Base-by-base conservation (phyloP, 495 filamentous ascomycete species). In the Xylaria venustula region DNA sequence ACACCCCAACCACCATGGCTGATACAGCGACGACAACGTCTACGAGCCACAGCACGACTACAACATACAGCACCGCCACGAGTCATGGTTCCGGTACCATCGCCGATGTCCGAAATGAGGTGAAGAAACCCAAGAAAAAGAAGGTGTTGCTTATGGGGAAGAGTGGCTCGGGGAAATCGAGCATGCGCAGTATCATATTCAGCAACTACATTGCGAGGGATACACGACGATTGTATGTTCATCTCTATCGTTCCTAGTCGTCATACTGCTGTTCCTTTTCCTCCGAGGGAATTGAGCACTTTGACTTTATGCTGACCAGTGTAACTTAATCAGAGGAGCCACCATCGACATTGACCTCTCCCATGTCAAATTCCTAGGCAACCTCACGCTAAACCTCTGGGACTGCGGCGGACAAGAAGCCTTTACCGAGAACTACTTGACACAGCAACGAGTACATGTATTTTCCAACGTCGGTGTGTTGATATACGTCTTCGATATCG, bases 401-500 rank as follows among this genome's bases (percentile, higher is more conserved):
- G 94, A 98, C 75, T 98, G 94, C 72, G 94, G 94, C 75, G 95
- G 93, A 51, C 94, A 98, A 84, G 95, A 97, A 71, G 93, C 93
- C 22, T 98, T 98, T 75, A 95, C 96, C 83, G 94, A 97, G 74
- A 96, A 93, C 67, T 98, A 97, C 75, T 90, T 98, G 56, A 87
- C 89, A 12, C 89, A 91, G 54, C 94, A 98, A 76, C 91, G 93
- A 41, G 85, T 89, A 58, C 93, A 97, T 78, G 93, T 98, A 75
- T 98, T 98, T 81, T 88, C 87, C 68, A 91, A 91, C 74, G 94
- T 98, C 54, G 94, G 93, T 19, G 93, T 98, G 61, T 83, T 98
- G 11, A 98, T 98, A 78, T 98, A 97, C 79, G 95, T 98, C 69
- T 98, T 98, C 76, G 94, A 98, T 72, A 93, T 97, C 61, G 94